phyloP scores from a whole-genome alignment of 1,139 yeast species.

The Suhomyces coccinellae region DNA sequence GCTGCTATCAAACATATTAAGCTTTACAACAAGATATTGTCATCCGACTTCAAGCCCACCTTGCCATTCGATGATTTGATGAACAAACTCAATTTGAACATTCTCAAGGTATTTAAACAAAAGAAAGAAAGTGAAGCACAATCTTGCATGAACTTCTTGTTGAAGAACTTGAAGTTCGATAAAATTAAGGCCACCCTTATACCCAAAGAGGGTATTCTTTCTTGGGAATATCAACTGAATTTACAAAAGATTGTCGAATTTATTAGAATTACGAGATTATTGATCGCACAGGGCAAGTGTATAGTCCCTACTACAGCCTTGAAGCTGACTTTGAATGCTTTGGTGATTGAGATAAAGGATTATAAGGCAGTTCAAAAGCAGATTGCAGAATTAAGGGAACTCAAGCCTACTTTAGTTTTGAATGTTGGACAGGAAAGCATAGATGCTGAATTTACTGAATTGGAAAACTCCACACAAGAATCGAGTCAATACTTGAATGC shows the following conservation, averaged over 20 bases:
- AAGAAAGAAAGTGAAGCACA: conserved; percentile 25
- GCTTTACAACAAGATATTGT: conserved; percentile 10
- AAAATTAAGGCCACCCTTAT: conserved; percentile 22
- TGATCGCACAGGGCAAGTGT: conserved; percentile 7
- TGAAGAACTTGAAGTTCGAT: conserved; percentile 32
- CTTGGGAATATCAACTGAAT: conserved; percentile 27
- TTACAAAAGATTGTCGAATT: conserved; percentile 29
- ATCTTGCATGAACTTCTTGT: conserved; percentile 30
- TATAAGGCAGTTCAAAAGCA: conserved; percentile 3
- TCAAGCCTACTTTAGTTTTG: neutral
- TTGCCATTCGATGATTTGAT: conserved; percentile 7
- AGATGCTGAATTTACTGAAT: conserved; percentile 6
- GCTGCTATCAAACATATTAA: conserved; percentile 9
- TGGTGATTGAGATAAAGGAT: conserved; percentile 14
- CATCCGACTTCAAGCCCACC: conserved; percentile 7
- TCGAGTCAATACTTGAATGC: conserved; percentile 1
- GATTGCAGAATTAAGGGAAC: conserved; percentile 4
- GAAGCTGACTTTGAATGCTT: conserved; percentile 7
- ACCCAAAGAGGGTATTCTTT: conserved; percentile 15
- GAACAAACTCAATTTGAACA: conserved; percentile 19
- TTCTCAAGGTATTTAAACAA: conserved; percentile 27
- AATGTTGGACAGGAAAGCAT: conserved; percentile 2
- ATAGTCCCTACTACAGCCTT: conserved; percentile 4
- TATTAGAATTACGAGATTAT: conserved; percentile 19
- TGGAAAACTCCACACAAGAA: conserved; percentile 9